Evolutionary conservation across 768 basidiomycete genomes (phyloP).

Genomic region (Galerina sulciceps): DNA sequence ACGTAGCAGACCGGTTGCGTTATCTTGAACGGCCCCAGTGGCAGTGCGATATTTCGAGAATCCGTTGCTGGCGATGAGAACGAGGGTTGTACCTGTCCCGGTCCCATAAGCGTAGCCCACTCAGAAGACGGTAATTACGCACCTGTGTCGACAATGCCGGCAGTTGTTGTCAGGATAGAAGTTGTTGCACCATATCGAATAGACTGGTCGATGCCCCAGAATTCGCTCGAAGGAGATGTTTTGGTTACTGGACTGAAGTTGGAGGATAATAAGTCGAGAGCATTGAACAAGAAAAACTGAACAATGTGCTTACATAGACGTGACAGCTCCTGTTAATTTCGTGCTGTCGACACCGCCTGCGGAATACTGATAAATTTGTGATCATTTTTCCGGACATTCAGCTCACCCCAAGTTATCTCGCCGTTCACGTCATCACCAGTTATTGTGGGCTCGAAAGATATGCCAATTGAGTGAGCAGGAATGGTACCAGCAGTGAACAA

Average conservation of each 20-base stretch:
- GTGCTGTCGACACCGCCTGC: slow-evolving; percentile 46
- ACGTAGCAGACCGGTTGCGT: slow-evolving; percentile 51
- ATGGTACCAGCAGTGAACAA: slow-evolving; percentile 45
- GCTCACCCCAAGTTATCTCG: slow-evolving; percentile 56
- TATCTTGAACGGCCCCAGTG: slow-evolving; percentile 48
- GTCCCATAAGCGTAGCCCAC: neutral
- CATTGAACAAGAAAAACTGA: neutral
- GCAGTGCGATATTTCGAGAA: slow-evolving; percentile 44
- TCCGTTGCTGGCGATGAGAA: slow-evolving; percentile 52
- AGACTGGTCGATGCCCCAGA: slow-evolving; percentile 66
- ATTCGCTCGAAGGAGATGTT: slow-evolving; percentile 47
- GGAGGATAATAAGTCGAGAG: neutral
- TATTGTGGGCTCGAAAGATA: slow-evolving; percentile 57
- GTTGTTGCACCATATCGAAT: slow-evolving; percentile 50
- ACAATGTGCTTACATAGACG: slow-evolving; percentile 37
- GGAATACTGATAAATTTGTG: neutral
- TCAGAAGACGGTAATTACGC: neutral
- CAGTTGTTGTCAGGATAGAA: slow-evolving; percentile 47
- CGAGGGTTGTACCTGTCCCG: slow-evolving; percentile 48
- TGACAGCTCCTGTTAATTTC: slow-evolving; percentile 47
- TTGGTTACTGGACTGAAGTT: slow-evolving; percentile 45
- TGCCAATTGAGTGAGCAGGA: slow-evolving; percentile 41
- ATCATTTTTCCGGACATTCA: neutral
- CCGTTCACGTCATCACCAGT: slow-evolving; percentile 41
- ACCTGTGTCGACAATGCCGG: slow-evolving; percentile 68